Evolutionary conservation across 2,329 filamentous ascomycete species (phyloP).

Genomic region (Xylariaceae sp.): DNA sequence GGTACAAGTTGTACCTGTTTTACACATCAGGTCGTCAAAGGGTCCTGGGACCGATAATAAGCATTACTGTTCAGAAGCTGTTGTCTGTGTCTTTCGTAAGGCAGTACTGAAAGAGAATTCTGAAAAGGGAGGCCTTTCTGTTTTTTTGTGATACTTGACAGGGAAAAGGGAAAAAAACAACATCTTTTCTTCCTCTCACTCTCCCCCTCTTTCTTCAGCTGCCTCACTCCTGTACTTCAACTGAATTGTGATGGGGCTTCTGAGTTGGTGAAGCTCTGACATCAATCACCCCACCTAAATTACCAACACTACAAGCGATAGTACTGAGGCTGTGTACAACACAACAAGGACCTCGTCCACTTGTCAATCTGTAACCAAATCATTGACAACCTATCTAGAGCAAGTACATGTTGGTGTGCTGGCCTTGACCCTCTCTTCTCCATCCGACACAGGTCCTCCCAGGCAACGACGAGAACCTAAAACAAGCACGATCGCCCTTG

Average conservation of each 20-base stretch:
- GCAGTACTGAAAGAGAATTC: no score
- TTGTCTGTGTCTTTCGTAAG: conserved; percentile 18
- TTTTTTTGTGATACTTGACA: neutral
- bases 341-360: neutral
- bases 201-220: neutral
- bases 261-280: conserved; percentile 24
- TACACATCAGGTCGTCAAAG: conserved; percentile 6
- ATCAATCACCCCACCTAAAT: conserved; percentile 20
- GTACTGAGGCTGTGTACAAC: neutral
- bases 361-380: neutral
- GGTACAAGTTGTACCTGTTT: conserved; percentile 3
- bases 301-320: neutral
- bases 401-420: neutral
- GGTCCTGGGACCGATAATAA: conserved; percentile 7
- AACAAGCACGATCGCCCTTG: conserved; percentile 2
- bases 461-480: conserved; percentile 8
- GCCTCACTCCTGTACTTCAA: conserved; percentile 3
- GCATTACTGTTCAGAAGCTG: conserved; percentile 19
- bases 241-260: neutral
- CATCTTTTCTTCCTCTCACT: no score
- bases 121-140: no score
- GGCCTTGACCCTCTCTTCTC: conserved; percentile 3
- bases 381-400: neutral
- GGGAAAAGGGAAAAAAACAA: no score
- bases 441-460: conserved; percentile 7